These are phyloP conservation scores for Ulmus americana DNA, from an alignment of 331 rosid species.

Conservation along the genomic window DNA sequence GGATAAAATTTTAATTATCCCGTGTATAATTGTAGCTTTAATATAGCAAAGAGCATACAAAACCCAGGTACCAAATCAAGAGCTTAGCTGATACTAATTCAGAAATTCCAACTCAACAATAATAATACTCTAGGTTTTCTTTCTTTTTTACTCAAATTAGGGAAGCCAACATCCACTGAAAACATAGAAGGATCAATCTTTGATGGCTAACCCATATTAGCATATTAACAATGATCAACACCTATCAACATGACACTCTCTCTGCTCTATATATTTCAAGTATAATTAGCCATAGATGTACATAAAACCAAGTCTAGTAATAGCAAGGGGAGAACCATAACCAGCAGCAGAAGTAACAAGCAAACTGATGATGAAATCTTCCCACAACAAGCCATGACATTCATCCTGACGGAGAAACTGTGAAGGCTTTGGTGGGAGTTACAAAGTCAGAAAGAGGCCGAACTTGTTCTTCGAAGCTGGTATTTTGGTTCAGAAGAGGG, in stretches of 20 bases:
- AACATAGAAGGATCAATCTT: background rate
- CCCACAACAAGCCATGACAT: constrained; percentile 2
- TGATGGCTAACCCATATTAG: constrained; percentile 17
- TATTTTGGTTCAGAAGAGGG: constrained; percentile 32
- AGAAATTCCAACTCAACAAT: background rate
- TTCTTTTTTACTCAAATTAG: background rate
- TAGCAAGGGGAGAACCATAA: constrained; percentile 20
- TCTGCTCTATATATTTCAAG: constrained; percentile 28
- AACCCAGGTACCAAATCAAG: background rate
- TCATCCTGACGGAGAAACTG: constrained; percentile 7
- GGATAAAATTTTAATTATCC: too few relatives aligned
- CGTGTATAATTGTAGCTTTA: too few relatives aligned
- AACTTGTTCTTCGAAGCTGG: constrained; percentile 58
- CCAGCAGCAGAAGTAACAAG: constrained; percentile 15
- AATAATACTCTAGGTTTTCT: background rate
- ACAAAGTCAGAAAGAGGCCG: constrained; percentile 42
- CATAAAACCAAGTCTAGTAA: constrained; percentile 17
- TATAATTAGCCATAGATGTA: constrained; percentile 21
- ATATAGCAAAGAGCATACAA: background rate
- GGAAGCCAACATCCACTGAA: background rate
- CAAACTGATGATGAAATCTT: constrained; percentile 22
- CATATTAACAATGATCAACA: constrained; percentile 18
- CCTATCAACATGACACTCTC: constrained; percentile 29
- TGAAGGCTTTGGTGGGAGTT: constrained; percentile 15
- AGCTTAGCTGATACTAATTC: background rate